Evolutionary conservation across 768 basidiomycete genomes (phyloP).

Genomic region (Mycena haematopus): DNA sequence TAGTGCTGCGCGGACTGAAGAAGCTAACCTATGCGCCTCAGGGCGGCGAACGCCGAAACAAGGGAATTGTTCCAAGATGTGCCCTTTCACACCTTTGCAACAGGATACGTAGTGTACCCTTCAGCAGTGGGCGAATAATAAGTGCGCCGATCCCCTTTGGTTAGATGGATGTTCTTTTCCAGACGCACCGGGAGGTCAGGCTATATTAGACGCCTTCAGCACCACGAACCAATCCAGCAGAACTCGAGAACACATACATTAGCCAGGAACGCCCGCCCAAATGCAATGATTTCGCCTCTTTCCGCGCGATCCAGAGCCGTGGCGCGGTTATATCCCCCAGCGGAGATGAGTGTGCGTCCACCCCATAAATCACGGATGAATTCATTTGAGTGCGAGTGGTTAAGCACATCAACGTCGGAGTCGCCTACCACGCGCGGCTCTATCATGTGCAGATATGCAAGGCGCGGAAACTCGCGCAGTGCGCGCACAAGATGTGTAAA

Average conservation of each 20-base stretch:
- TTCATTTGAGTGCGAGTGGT: slow-evolving; percentile 5
- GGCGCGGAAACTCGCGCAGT: slow-evolving; percentile 3
- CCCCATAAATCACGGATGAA: slow-evolving; percentile 1
- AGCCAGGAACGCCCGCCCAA: slow-evolving; percentile 14
- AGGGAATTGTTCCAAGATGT: too few relatives aligned
- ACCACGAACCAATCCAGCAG: background rate
- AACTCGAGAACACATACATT: slow-evolving; percentile 2
- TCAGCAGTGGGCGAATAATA: slow-evolving; percentile 15
- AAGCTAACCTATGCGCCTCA: too few relatives aligned
- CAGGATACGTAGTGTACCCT: slow-evolving; percentile 16
- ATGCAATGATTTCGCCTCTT: slow-evolving; percentile 11
- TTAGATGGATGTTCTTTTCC: slow-evolving; percentile 2
- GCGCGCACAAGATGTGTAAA: slow-evolving; percentile 8
- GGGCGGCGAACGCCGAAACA: too few relatives aligned
- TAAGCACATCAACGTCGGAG: background rate
- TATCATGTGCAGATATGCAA: slow-evolving; percentile 13
- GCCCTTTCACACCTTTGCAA: background rate
- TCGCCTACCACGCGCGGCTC: slow-evolving; percentile 11
- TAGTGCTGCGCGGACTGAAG: too few relatives aligned
- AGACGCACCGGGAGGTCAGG: slow-evolving; percentile 15
- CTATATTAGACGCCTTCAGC: background rate
- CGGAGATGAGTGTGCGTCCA: slow-evolving; percentile 1
- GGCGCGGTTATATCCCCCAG: slow-evolving; percentile 12
- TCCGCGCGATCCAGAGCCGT: slow-evolving; percentile 5
- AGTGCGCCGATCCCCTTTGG: slow-evolving; percentile 9